A percentile compares a stretch with the other conserved stretches of the same genome.
Evolutionary conservation across 371 early-diverging fungal species (phyloP).

Genomic region (Phascolomyces articulosus): DNA sequence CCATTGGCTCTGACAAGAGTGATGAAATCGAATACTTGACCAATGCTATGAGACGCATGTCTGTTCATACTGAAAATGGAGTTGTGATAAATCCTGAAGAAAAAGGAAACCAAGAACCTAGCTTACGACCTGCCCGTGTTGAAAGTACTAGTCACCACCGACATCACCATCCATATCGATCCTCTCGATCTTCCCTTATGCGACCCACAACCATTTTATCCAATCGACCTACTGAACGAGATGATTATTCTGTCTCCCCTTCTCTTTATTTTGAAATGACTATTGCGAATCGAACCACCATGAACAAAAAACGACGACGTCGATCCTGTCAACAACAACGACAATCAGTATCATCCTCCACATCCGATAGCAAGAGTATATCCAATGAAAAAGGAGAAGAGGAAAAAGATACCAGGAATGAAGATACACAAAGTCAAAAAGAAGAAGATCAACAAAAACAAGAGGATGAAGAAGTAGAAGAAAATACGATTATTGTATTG

Average conservation of each 20-base stretch:
- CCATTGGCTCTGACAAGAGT: slow-evolving; percentile 5
- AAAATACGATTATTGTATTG: slow-evolving; percentile 1
- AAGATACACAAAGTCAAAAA: background rate
- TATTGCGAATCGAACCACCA: slow-evolving; percentile 1
- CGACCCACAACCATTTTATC: background rate
- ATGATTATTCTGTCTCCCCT: slow-evolving; percentile 15
- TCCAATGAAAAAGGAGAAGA: background rate
- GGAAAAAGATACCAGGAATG: no score
- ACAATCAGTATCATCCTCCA: background rate
- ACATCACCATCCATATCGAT: background rate
- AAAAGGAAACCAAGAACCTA: slow-evolving; percentile 13
- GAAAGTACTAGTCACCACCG: no score
- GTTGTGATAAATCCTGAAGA: background rate
- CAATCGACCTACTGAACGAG: background rate
- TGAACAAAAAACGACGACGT: no score
- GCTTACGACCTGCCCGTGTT: slow-evolving; percentile 1
- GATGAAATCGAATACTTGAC: slow-evolving; percentile 12
- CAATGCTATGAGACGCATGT: slow-evolving; percentile 19
- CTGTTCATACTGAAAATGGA: background rate
- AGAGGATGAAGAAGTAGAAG: background rate
- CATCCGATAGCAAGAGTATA: no score
- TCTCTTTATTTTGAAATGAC: slow-evolving; percentile 43
- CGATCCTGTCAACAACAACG: background rate
- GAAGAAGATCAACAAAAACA: background rate
- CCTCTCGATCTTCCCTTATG: background rate